These are phyloP conservation scores for Cucurbita pepo DNA, from an alignment of 306 rosid genomes.

Conservation along the genomic window DNA sequence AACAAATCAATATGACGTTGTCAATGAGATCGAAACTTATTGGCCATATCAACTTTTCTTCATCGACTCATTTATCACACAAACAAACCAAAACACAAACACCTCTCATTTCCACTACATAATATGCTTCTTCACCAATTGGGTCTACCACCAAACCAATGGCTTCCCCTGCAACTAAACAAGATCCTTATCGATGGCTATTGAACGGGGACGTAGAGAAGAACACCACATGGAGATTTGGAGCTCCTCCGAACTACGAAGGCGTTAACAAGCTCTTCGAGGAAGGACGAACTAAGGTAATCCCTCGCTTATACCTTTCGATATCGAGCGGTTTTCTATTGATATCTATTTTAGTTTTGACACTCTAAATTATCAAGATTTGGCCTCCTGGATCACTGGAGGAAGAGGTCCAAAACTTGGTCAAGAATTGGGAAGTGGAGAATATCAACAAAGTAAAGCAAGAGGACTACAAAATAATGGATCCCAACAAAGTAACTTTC, in stretches of 20 bases:
- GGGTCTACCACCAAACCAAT: not conserved
- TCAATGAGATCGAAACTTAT: not conserved
- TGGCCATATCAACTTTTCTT: not conserved
- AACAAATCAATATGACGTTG: not conserved
- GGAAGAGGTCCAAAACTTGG: constrained; percentile 37
- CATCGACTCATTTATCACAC: too few relatives aligned
- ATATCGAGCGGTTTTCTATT: not conserved
- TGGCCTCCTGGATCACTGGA: constrained; percentile 58
- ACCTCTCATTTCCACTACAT: not conserved
- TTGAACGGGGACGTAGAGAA: constrained; percentile 31
- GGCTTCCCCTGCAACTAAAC: constrained; percentile 12
- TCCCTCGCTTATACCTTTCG: not conserved
- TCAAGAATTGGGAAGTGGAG: constrained; percentile 60
- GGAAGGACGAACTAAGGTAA: constrained; percentile 45
- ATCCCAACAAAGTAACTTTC: constrained; percentile 28
- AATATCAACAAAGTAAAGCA: constrained; percentile 21
- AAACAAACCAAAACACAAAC: not conserved
- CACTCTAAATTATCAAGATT: constrained; percentile 11
- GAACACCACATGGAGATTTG: constrained; percentile 46
- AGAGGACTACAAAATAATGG: constrained; percentile 21
- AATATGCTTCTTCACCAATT: not conserved
- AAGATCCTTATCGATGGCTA: constrained; percentile 28
- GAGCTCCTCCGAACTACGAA: constrained; percentile 35
- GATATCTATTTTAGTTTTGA: too few relatives aligned
- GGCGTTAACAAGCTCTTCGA: constrained; percentile 47